Evolutionary conservation across 108 stramenopile genomes (phyloP).

Genomic region (Discostella pseudostelligera): DNA sequence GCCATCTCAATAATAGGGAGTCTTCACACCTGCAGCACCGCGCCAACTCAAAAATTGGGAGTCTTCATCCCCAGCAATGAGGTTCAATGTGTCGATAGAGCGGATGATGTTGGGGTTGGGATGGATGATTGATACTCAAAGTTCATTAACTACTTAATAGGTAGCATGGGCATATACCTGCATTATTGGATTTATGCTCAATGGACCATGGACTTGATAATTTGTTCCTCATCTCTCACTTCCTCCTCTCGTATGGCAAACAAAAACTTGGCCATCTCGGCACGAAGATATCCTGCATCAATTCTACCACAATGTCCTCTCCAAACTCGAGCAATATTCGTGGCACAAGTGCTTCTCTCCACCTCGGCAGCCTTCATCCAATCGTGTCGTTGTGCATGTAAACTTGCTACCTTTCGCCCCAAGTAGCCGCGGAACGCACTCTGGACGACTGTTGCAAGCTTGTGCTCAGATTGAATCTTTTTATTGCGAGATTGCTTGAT

Average conservation of each 20-base stretch:
- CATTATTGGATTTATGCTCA: not conserved
- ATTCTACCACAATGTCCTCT: conserved; percentile 43
- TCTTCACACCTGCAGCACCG: no score
- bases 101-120: no score
- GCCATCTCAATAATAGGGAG: not conserved
- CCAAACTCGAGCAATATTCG: conserved; percentile 28
- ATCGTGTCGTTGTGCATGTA: not conserved
- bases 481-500: conserved; percentile 12
- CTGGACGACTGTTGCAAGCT: conserved; percentile 27
- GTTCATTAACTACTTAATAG: no score
- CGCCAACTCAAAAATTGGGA: no score
- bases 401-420: conserved; percentile 22
- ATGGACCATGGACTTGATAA: conserved; percentile 7
- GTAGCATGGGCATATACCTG: no score
- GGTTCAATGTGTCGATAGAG: no score
- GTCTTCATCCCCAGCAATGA: no score
- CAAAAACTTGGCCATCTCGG: conserved; percentile 37
- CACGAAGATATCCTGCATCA: conserved; percentile 22
- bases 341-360: conserved; percentile 28
- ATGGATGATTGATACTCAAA: no score
- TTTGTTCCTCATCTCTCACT: conserved; percentile 23
- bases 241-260: conserved; percentile 32
- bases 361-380: not conserved
- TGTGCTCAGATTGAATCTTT: conserved; percentile 16
- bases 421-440: conserved; percentile 30